Conservation (phyloP, 495 filamentous ascomycete genomes). For the Diplogelasinospora grovesii region DNA sequence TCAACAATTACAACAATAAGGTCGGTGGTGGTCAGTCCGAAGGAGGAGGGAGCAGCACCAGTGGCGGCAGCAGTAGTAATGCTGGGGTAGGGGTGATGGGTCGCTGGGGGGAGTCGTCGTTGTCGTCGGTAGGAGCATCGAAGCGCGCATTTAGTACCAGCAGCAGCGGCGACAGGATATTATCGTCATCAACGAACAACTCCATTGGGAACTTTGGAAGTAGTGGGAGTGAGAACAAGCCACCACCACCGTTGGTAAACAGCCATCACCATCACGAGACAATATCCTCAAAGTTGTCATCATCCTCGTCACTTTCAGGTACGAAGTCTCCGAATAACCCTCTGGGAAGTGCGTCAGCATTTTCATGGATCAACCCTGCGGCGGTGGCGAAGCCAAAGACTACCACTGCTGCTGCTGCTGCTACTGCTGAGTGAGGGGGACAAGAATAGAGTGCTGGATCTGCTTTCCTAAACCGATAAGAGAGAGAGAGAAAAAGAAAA, state of each 20-base stretch:
- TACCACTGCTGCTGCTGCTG: constrained; percentile 24
- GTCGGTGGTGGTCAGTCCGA: constrained; percentile 31
- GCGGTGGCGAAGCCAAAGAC: constrained; percentile 31
- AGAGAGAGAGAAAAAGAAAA: too few species aligned
- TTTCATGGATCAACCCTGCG: constrained; percentile 85
- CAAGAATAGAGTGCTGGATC: neutral
- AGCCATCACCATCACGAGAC: neutral
- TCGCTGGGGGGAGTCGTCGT: too few species aligned
- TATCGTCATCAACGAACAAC: too few species aligned
- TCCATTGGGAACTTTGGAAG: constrained; percentile 4
- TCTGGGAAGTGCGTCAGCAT: constrained; percentile 86
- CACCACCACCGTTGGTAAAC: constrained; percentile 13
- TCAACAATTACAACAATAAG: too few species aligned
- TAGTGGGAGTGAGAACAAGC: constrained; percentile 17
- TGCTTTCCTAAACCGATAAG: too few species aligned
- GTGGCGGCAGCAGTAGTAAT: constrained; percentile 25
- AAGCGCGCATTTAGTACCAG: constrained; percentile 27
- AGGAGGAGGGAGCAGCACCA: constrained; percentile 17
- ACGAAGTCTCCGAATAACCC: constrained; percentile 60
- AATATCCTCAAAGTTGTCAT: constrained; percentile 21
- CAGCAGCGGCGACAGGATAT: constrained; percentile 8
- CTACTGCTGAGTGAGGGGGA: constrained; percentile 26
- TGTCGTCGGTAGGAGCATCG: too few species aligned
- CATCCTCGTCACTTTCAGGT: constrained; percentile 24
- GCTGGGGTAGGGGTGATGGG: too few species aligned